Conservation (phyloP, 257 asterid species). For the Henckelia pumila region DNA sequence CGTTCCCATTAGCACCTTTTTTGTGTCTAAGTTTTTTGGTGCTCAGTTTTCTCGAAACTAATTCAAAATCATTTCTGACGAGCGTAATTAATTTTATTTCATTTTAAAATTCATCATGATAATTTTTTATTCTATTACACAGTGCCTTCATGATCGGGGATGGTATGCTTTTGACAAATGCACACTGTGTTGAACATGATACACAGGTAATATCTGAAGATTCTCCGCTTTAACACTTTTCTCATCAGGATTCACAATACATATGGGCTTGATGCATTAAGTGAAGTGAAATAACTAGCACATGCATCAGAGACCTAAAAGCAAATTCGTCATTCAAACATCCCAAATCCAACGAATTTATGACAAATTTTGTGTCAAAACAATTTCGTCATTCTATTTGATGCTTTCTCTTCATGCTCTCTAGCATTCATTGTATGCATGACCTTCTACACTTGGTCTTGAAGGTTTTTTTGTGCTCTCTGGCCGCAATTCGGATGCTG, state of each 20-base stretch:
- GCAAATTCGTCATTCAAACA: neutral
- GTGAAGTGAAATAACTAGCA: conserved; percentile 5
- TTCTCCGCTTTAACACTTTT: conserved; percentile 12
- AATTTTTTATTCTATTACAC: conserved; percentile 25
- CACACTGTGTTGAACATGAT: conserved; percentile 88
- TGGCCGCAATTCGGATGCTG: neutral
- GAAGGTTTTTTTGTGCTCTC: neutral
- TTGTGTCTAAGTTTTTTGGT: neutral
- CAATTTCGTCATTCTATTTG: neutral
- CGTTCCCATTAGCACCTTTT: neutral
- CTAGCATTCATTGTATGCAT: neutral
- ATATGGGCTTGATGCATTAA: conserved; percentile 15
- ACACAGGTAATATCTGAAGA: conserved; percentile 59
- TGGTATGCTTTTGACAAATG: conserved; percentile 91
- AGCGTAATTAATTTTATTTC: conserved; percentile 2
- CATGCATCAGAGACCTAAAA: conserved; percentile 14
- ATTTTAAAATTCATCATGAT: neutral
- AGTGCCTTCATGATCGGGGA: conserved; percentile 96
- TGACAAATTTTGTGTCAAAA: neutral
- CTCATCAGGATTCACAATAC: neutral
- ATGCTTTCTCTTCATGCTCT: neutral
- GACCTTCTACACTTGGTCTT: neutral
- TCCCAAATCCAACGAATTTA: neutral
- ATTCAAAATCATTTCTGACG: conserved; percentile 20
- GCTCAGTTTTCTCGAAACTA: neutral